Percentiles rank a stretch among this genome's conserved stretches.
Evolutionary conservation across 2,329 filamentous ascomycete genomes (phyloP).

Genomic region (Sporothrix schenckii): DNA sequence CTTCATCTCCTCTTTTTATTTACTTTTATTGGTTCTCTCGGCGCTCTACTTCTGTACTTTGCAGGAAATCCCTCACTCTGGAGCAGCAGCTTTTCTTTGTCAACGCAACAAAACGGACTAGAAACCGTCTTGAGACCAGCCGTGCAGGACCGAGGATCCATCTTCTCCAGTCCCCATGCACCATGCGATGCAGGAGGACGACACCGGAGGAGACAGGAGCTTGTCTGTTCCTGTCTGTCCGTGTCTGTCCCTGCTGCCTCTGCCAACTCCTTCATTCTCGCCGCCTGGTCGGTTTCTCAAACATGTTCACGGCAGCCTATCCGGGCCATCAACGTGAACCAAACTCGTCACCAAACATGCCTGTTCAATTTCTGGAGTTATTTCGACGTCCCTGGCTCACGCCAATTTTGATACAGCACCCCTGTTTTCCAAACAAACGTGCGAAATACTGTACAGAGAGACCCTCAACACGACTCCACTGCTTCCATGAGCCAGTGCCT

Average conservation of each 20-base stretch:
- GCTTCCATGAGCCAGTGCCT: conserved; percentile 11
- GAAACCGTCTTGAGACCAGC: conserved; percentile 19
- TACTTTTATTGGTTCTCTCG: background rate
- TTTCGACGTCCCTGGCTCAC: background rate
- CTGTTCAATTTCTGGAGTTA: background rate
- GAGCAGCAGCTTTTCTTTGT: background rate
- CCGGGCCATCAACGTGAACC: no score
- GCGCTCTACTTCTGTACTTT: no score
- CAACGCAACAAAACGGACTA: background rate
- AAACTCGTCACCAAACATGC: no score
- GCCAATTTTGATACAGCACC: conserved; percentile 16
- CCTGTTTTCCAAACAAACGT: background rate
- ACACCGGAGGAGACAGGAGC: background rate
- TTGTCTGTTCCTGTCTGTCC: background rate
- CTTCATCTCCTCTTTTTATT: conserved; percentile 11
- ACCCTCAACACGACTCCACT: conserved; percentile 6
- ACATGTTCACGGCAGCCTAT: conserved; percentile 3
- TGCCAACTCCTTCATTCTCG: background rate
- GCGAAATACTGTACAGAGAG: background rate
- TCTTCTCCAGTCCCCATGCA: conserved; percentile 13
- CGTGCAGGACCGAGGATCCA: background rate
- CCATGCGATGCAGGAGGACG: conserved; percentile 17
- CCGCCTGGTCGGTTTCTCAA: conserved; percentile 1
- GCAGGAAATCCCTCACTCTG: conserved; percentile 24
- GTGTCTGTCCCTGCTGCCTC: background rate